Evolutionary conservation across 2,329 filamentous ascomycete species (phyloP), one percentile per base, ranked within the genome.

Genomic region (Fusarium abutilonis): DNA sequence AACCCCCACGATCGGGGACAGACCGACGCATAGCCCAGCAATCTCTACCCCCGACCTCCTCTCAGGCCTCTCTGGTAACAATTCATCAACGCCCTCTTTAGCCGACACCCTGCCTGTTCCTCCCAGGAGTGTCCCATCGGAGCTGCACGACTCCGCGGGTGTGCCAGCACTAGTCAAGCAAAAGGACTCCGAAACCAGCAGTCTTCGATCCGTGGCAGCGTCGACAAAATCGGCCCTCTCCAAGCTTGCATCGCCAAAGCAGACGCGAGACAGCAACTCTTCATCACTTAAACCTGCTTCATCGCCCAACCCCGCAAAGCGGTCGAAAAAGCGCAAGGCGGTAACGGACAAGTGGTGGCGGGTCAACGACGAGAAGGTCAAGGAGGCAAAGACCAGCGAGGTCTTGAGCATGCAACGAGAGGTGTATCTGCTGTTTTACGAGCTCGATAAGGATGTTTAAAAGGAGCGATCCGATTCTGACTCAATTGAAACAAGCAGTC

Each of bases 351-450:
- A 76, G 64, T 99, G 95, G 95, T 99, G 95, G 95, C 87, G 95
- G 32, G 96, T 99, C 66, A 97, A 93, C 65, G 95, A 99, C 74
- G 95, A 99, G 66, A 97, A 96, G 77, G 87, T 98, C 70, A 95
- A 94, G 73, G 94, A 98, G 77, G 90, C 92, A 66, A 97, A 93
- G 80, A 98, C 93, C 6, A 86, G 84, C 51, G 95, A 99, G 68
- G 92, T 99, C 7, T 76, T 99, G 55, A 87, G 88, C 8, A 97
- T 97, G 93, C 93, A 97, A 77, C 89, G 89, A 70, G 95, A 99
- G 76, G 94, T 98, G 1, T 99, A 99, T 75, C 79, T 99, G 73
- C 77, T 99, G 47, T 99, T 99, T 75, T 99, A 99, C 76, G 94
- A 98, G 80, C 79, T 96, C 69, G 90, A 94, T 64, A 82, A 81